Evolutionary conservation across 805 yeast genomes (phyloP).

Genomic region (Scheffersomyces spartinae): DNA sequence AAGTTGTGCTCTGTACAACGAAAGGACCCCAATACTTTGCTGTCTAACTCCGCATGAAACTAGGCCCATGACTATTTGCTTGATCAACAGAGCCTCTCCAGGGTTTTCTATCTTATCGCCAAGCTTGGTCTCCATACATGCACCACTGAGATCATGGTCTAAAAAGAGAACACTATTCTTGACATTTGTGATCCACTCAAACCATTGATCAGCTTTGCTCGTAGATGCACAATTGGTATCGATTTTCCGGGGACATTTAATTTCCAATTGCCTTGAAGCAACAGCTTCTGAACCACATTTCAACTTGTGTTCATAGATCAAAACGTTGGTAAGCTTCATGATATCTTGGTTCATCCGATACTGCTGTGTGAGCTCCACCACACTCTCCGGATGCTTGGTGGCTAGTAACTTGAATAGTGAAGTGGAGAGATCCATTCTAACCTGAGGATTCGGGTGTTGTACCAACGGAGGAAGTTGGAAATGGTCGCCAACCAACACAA

Average conservation of each 20-base stretch:
- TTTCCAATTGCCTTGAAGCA: constrained; percentile 40
- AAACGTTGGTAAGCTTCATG: constrained; percentile 67
- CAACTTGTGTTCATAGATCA: constrained; percentile 66
- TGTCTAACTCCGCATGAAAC: constrained; percentile 47
- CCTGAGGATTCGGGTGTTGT: constrained; percentile 43
- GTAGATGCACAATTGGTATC: constrained; percentile 4
- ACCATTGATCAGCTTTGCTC: constrained; percentile 33
- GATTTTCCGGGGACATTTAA: constrained; percentile 32
- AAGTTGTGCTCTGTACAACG: constrained; percentile 75
- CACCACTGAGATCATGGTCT: constrained; percentile 63
- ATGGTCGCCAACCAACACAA: constrained; percentile 94
- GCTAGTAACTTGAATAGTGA: constrained; percentile 71
- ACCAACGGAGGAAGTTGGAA: constrained; percentile 88
- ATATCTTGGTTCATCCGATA: constrained; percentile 90
- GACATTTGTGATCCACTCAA: constrained; percentile 42
- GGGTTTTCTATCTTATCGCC: constrained; percentile 67
- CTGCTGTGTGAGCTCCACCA: constrained; percentile 70
- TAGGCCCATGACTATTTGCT: constrained; percentile 51
- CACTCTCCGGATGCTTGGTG: constrained; percentile 59
- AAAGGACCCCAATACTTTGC: constrained; percentile 70
- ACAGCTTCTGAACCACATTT: constrained; percentile 64
- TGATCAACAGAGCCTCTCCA: constrained; percentile 57
- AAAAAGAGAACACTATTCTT: constrained; percentile 59
- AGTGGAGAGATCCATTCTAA: constrained; percentile 53
- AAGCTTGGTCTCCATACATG: constrained; percentile 37